Base-by-base conservation (phyloP, 2,329 filamentous ascomycete species). In the Sarocladium strictum region DNA sequence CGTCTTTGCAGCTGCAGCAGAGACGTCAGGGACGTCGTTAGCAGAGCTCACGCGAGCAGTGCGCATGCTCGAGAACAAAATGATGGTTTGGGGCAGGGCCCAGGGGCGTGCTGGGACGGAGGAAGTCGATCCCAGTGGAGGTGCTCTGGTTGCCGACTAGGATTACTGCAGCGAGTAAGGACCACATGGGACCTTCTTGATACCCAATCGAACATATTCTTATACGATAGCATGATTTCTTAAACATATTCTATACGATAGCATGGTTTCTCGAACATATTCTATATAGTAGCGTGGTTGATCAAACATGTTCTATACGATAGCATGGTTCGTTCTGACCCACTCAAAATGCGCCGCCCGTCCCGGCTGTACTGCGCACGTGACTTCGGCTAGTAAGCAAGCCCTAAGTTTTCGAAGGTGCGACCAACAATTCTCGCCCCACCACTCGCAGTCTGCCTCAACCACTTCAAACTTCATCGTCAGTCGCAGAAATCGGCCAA, bases 401-500 rank as follows among this genome's bases (percentile, higher is more conserved):
- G 21, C 43, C 43, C 43, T 47, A 47, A 47, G 43, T 7, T 27
- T 27, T 47, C 24, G 24, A 14, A 12, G 43, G 17, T 43, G 35
- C 35, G 38, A 43, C 24, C 9, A 55, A 60, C 62, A 64, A 60
- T 61, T 63, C 67, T 71, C 71, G 72, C 72, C 74, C 72, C 70
- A 73, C 72, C 52, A 70, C 70, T 74, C 71, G 65, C 65, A 24
- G 47, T 65, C 68, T 68, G 67, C 63, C n/a, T 64, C 63, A 35
- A 64, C 58, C 63, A 63, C 65, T 62, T 66, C 68, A 66, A 50
- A 69, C 69, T 72, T 73, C 65, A 68, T 69, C 68, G 73, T 69
- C 68, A 65, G 71, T 76, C 74, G 73, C 71, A 71, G 73, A 74
- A 77, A 72, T 73, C 73, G 71, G 74, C 73, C 74, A 83, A 77